These are phyloP conservation scores for Yamadazyma buinensis DNA, from an alignment of 1,139 yeast genomes.

Conservation along the genomic window DNA sequence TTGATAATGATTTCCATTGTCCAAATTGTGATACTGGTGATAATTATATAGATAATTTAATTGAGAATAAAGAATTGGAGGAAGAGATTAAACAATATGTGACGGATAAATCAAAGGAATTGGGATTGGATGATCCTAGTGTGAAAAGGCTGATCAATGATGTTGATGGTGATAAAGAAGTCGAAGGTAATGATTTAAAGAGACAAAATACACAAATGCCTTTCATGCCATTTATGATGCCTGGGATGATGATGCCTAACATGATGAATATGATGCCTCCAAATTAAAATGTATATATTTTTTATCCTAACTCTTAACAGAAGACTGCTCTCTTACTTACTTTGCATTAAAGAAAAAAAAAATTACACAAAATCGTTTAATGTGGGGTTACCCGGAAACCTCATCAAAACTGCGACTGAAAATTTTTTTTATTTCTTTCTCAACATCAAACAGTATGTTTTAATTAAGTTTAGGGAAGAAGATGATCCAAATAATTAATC, in stretches of 20 bases:
- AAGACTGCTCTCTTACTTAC: too few species aligned
- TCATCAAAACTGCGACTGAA: constrained; percentile 2
- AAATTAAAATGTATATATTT: too few species aligned
- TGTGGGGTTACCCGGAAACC: constrained; percentile 1
- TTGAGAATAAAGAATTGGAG: constrained; percentile 57
- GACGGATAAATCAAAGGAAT: constrained; percentile 37
- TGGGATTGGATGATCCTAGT: constrained; percentile 38
- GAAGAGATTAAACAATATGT: constrained; percentile 51
- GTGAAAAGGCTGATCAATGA: constrained; percentile 25
- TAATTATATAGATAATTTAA: constrained; percentile 68
- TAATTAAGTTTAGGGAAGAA: constrained; percentile 10
- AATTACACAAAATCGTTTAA: too few species aligned
- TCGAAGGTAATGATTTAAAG: constrained; percentile 18
- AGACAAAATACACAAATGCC: constrained; percentile 21
- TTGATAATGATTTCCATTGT: constrained; percentile 86
- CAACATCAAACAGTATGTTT: constrained; percentile 7
- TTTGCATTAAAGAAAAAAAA: too few species aligned
- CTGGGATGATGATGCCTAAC: constrained; percentile 13
- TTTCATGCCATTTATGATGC: constrained; percentile 16
- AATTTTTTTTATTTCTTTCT: constrained; percentile 5
- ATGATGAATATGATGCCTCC: constrained; percentile 16
- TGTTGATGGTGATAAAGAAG: constrained; percentile 14
- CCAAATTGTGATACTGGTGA: constrained; percentile 81
- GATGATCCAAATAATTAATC: constrained; percentile 57
- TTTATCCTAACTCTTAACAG: too few species aligned